Conservation (phyloP, 116 monocot species). For the Phalaenopsis hybrid region DNA sequence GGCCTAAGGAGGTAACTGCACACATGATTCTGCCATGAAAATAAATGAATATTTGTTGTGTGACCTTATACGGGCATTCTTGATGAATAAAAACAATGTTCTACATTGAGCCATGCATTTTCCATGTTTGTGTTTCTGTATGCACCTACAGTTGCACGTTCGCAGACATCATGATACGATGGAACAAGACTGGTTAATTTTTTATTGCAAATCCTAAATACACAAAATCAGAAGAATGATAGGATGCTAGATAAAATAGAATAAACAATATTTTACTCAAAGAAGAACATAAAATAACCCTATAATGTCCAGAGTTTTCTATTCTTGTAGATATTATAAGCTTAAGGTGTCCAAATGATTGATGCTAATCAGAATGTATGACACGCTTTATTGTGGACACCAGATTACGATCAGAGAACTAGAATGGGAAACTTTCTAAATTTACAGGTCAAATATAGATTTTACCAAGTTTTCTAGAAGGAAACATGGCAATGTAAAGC, state of each 20-base stretch:
- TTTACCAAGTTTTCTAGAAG: too few species aligned
- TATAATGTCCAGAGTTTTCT: neutral
- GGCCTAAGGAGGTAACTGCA: constrained; percentile 85
- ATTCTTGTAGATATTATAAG: neutral
- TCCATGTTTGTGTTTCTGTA: neutral
- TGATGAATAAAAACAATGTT: neutral
- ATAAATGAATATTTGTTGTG: neutral
- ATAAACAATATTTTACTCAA: neutral
- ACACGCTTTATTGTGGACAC: too few species aligned
- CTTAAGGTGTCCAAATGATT: neutral
- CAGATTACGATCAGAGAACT: too few species aligned
- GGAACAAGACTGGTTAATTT: neutral
- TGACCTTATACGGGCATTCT: neutral
- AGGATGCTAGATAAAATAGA: neutral
- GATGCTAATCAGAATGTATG: neutral
- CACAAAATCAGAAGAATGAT: neutral
- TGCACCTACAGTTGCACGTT: neutral
- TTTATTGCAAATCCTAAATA: neutral
- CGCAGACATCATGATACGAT: neutral
- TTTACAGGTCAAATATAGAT: too few species aligned
- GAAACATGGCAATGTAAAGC: too few species aligned
- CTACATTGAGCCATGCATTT: neutral
- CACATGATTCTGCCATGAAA: neutral
- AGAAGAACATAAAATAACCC: neutral
- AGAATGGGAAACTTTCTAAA: too few species aligned